phyloP scores from a whole-genome alignment of 805 yeast genomes.

The Candida peoriensis region DNA sequence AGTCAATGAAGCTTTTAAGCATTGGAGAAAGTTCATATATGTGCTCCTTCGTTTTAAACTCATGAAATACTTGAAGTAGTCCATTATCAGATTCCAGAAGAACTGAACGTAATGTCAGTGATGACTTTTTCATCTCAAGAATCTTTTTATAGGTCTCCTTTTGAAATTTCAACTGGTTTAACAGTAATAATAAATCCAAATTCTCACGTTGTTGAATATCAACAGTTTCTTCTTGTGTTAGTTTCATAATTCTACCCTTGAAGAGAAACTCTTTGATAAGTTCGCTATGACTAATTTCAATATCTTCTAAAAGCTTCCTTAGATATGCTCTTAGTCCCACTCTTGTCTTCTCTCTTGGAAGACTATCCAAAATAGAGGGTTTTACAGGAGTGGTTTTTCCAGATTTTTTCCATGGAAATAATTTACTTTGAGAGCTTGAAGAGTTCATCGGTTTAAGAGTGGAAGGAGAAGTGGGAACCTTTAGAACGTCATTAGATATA shows the following conservation, averaged over 20 bases:
- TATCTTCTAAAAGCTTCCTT: slow-evolving; percentile 43
- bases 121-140: slow-evolving; percentile 45
- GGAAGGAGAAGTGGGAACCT: slow-evolving; percentile 3
- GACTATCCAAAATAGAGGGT: slow-evolving; percentile 20
- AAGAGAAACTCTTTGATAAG: slow-evolving; percentile 51
- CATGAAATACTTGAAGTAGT: slow-evolving; percentile 55
- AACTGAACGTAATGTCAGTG: slow-evolving; percentile 54
- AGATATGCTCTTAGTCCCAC: slow-evolving; percentile 74
- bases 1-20: slow-evolving; percentile 64
- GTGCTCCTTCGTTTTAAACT: slow-evolving; percentile 49
- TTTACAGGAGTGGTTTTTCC: not conserved
- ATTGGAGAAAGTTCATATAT: slow-evolving; percentile 61
- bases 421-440: slow-evolving; percentile 2
- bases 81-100: slow-evolving; percentile 50
- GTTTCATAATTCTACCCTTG: slow-evolving; percentile 29
- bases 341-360: slow-evolving; percentile 73
- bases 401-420: not conserved
- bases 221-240: slow-evolving; percentile 37
- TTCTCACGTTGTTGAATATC: slow-evolving; percentile 58
- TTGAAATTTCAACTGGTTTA: slow-evolving; percentile 69
- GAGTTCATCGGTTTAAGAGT: slow-evolving; percentile 1
- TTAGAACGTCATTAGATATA: slow-evolving; percentile 2
- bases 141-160: slow-evolving; percentile 59
- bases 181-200: slow-evolving; percentile 56
- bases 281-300: slow-evolving; percentile 50